These are phyloP conservation scores for Fusarium udum DNA, from an alignment of 2,329 filamentous ascomycete species.

Conservation along the genomic window DNA sequence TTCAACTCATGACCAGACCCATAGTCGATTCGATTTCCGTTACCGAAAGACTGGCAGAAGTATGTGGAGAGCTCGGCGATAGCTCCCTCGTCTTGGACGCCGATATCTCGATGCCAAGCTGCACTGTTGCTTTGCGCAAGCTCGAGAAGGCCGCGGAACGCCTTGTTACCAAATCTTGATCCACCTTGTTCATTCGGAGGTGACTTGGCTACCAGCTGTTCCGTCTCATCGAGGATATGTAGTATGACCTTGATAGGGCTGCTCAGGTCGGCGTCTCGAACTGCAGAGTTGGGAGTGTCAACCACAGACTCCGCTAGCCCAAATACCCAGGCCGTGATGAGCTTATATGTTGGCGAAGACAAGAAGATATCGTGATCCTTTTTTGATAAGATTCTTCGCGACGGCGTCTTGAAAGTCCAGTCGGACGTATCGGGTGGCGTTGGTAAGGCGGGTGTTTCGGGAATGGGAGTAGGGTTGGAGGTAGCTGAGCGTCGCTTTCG, in stretches of 20 bases:
- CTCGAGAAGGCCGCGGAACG: constrained; percentile 85
- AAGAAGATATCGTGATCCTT: constrained; percentile 86
- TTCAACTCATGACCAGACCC: constrained; percentile 97
- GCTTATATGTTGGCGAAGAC: constrained; percentile 75
- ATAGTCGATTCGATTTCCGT: constrained; percentile 89
- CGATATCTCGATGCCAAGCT: constrained; percentile 72
- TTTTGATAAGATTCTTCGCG: constrained; percentile 81
- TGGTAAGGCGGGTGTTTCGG: constrained; percentile 78
- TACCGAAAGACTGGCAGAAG: constrained; percentile 84
- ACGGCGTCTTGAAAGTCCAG: constrained; percentile 72
- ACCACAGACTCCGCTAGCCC: constrained; percentile 83
- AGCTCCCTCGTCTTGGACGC: constrained; percentile 61
- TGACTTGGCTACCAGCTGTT: constrained; percentile 71
- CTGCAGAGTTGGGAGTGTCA: constrained; percentile 72
- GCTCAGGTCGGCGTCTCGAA: constrained; percentile 66
- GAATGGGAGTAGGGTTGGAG: constrained; percentile 70
- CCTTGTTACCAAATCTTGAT: constrained; percentile 93
- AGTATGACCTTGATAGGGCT: constrained; percentile 71
- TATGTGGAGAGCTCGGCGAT: constrained; percentile 81
- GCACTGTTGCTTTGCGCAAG: constrained; percentile 65
- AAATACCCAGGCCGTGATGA: constrained; percentile 88
- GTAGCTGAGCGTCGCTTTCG: constrained; percentile 63
- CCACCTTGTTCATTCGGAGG: constrained; percentile 88
- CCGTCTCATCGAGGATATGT: constrained; percentile 74
- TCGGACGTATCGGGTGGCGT: constrained; percentile 69